Conservation (phyloP, 2,329 filamentous ascomycete genomes). For the Fusarium pseudoanthophilum region DNA sequence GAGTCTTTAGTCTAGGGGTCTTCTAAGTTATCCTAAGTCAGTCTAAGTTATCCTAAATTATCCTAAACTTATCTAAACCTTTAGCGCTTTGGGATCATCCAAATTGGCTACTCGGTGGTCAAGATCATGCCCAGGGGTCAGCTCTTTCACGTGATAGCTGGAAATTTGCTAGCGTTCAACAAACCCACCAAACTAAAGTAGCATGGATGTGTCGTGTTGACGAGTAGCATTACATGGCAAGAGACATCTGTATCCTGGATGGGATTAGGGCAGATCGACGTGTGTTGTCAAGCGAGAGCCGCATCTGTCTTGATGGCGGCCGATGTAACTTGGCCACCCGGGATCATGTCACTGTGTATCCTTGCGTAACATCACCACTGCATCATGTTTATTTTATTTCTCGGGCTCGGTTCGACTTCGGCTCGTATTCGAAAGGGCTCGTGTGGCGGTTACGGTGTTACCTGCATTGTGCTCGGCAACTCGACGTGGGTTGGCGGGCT, state of each 20-base stretch:
- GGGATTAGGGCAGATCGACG: background rate
- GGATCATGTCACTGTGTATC: background rate
- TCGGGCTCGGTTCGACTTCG: background rate
- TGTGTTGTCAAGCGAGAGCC: background rate
- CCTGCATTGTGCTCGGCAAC: background rate
- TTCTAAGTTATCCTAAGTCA: too few species aligned
- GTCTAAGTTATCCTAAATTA: too few species aligned
- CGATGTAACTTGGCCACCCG: background rate
- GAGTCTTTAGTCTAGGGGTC: too few species aligned
- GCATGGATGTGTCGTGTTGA: background rate
- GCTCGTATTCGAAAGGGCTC: background rate
- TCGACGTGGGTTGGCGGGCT: background rate
- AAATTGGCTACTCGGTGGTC: too few species aligned
- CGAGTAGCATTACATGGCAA: background rate
- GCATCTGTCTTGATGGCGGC: background rate
- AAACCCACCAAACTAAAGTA: background rate
- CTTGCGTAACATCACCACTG: background rate
- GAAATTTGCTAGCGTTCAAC: background rate
- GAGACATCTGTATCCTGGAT: background rate
- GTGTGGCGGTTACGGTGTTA: background rate
- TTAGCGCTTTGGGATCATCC: too few species aligned
- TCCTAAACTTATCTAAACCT: too few species aligned
- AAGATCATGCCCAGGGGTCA: too few species aligned
- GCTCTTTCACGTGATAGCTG: too few species aligned
- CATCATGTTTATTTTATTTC: background rate